These are phyloP conservation scores for Aspergillus tanneri DNA, from an alignment of 2,329 filamentous ascomycete species.

Conservation along the genomic window DNA sequence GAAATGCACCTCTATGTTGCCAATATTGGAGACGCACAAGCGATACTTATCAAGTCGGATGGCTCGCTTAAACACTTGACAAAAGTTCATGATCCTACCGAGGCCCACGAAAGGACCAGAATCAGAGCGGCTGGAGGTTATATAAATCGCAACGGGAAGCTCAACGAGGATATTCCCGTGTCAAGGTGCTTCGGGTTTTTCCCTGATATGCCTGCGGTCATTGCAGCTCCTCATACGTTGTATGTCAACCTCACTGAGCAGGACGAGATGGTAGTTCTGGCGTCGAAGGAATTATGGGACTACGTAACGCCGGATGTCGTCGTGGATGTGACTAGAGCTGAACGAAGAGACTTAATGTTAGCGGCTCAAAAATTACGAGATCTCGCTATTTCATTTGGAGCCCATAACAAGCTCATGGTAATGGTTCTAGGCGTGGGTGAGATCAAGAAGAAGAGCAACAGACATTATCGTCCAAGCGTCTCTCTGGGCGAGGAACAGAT, in stretches of 20 bases:
- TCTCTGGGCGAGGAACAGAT: constrained; percentile 69
- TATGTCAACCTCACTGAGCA: constrained; percentile 78
- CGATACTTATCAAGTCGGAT: constrained; percentile 89
- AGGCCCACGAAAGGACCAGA: constrained; percentile 76
- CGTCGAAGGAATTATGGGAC: constrained; percentile 92
- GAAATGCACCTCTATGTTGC: constrained; percentile 89
- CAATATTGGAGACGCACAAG: constrained; percentile 93
- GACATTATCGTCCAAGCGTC: constrained; percentile 76
- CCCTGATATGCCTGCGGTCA: constrained; percentile 86
- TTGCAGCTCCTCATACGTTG: constrained; percentile 81
- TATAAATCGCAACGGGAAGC: constrained; percentile 88
- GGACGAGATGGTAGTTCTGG: constrained; percentile 90
- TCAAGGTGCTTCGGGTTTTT: constrained; percentile 95
- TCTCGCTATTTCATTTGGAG: constrained; percentile 91
- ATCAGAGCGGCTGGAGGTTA: constrained; percentile 94
- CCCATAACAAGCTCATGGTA: constrained; percentile 94
- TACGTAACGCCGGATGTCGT: constrained; percentile 86
- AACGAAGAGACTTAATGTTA: constrained; percentile 87
- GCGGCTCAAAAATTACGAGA: constrained; percentile 93
- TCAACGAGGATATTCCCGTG: constrained; percentile 88
- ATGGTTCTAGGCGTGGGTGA: constrained; percentile 96
- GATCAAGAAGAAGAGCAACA: constrained; percentile 76
- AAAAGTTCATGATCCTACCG: constrained; percentile 88
- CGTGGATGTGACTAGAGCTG: constrained; percentile 84
- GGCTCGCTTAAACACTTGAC: constrained; percentile 81